Percentiles rank a stretch among this genome's conserved stretches.
phyloP scores from a whole-genome alignment of 495 filamentous ascomycete genomes.

The Hypoxylon intermedium region DNA sequence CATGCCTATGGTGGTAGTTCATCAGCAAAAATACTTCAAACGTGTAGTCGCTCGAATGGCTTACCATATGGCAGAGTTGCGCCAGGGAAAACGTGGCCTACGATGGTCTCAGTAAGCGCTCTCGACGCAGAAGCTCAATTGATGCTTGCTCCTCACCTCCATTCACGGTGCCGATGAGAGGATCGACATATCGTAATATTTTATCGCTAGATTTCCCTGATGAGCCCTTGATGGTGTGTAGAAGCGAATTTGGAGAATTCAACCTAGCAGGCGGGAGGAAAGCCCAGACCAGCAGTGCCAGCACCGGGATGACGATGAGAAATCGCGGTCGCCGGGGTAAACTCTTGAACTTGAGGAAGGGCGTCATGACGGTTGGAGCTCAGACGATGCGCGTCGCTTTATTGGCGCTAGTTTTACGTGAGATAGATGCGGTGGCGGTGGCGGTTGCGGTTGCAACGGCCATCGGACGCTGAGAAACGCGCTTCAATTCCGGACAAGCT shows the following conservation, averaged over 20 bases:
- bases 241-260: conserved; percentile 40
- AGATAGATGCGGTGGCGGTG: conserved; percentile 7
- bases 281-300: conserved; percentile 41
- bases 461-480: conserved; percentile 14
- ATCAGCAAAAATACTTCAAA: conserved; percentile 4
- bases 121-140: not conserved
- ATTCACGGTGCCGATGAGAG: conserved; percentile 67
- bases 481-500: conserved; percentile 11
- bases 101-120: conserved; percentile 11
- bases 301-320: conserved; percentile 36
- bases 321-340: conserved; percentile 49
- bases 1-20: conserved; percentile 57
- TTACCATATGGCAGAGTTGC: conserved; percentile 72
- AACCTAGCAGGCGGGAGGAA: conserved; percentile 40
- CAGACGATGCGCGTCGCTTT: conserved; percentile 11
- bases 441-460: conserved; percentile 8
- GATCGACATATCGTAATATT: conserved; percentile 56
- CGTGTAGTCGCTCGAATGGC: not conserved
- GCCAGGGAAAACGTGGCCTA: conserved; percentile 73
- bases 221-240: conserved; percentile 23
- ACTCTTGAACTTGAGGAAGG: conserved; percentile 43
- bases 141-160: conserved; percentile 52
- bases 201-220: conserved; percentile 33
- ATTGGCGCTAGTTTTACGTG: conserved; percentile 11
- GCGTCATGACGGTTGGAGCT: conserved; percentile 25